phyloP scores from a whole-genome alignment of 2,329 filamentous ascomycete species.

The Trichoderma aggressivum region DNA sequence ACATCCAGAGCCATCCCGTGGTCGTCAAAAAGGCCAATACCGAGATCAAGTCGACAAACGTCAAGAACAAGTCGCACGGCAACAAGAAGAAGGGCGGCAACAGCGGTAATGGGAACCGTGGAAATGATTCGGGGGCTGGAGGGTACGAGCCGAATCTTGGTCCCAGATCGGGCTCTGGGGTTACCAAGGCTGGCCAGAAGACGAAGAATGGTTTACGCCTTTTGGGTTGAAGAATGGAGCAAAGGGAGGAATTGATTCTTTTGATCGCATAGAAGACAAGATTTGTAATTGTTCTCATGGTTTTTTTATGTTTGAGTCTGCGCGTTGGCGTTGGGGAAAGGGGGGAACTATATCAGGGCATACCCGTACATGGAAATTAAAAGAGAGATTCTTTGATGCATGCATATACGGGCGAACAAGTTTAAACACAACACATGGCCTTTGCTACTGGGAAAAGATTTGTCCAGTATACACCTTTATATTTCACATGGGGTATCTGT shows the following conservation, averaged over 20 bases:
- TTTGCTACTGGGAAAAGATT: not conserved
- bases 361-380: constrained; percentile 2
- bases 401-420: not conserved
- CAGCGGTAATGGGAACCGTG: constrained; percentile 3
- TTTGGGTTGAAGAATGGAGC: constrained; percentile 45
- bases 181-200: constrained; percentile 62
- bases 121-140: constrained; percentile 22
- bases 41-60: constrained; percentile 76
- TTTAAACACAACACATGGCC: not conserved
- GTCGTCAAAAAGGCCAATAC: constrained; percentile 83
- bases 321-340: constrained; percentile 9
- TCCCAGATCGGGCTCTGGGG: constrained; percentile 47
- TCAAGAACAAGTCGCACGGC: constrained; percentile 55
- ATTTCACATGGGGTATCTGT: constrained; percentile 7
- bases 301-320: not conserved
- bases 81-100: constrained; percentile 37
- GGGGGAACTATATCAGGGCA: not conserved
- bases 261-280: not conserved
- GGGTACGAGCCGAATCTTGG: constrained; percentile 51
- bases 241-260: no score
- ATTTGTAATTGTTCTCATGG: not conserved
- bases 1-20: constrained; percentile 95
- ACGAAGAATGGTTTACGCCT: constrained; percentile 64
- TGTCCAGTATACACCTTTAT: constrained; percentile 6
- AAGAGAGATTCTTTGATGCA: not conserved